Base-by-base conservation (phyloP, 2,329 filamentous ascomycete genomes). In the Alternaria brassicicola region DNA sequence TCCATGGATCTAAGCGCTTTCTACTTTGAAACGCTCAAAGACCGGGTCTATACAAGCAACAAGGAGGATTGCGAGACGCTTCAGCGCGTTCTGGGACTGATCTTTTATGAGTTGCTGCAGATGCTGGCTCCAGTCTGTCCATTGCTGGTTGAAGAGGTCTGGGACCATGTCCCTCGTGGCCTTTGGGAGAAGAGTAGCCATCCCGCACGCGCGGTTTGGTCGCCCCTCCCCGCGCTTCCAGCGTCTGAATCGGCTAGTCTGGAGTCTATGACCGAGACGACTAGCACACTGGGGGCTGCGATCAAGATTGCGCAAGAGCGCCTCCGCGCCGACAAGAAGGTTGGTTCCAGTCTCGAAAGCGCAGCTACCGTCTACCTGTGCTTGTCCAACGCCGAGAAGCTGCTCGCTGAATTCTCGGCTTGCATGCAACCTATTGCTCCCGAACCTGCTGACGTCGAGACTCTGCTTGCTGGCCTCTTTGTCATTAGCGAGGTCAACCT, bases 1-100 rank as follows among this genome's bases (percentile, higher is more conserved):
- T 87, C 88, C 54, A 87, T 84, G 23, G 91, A 97, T 66, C 84
- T 99, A 23, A 97, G 93, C 0, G 89, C 94, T 0, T 96, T 97
- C 76, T 99, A 98, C 76, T 87, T 99, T 56, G 95, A 99, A 77
- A 88, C 91, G 0, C 83, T 93, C 68, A 99, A 99, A 78, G 95
- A 99, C 71, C 85, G 92, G 3, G 82, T 98, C 1, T 99, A 99
- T 80, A 95, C 93, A 43, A 91, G 90, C 28, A 86, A 88, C 59
- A 85, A 86, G 13, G 83, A 85, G 13, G 89, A 90, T 45, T 81
- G 87, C 51, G 71, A 80, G 25, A 80, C 81, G 21, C 84, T 85
- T 1, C 87, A 89, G 65, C 82, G 79, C 5, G 83, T 85, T 2
- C 76, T 89, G 7, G 82, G 81, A 45, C 74, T 83, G 26, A 86